Evolutionary conservation across 148 eudicot genomes (phyloP), one percentile per base, ranked within the genome.

Genomic region (Rhododendron vialii): DNA sequence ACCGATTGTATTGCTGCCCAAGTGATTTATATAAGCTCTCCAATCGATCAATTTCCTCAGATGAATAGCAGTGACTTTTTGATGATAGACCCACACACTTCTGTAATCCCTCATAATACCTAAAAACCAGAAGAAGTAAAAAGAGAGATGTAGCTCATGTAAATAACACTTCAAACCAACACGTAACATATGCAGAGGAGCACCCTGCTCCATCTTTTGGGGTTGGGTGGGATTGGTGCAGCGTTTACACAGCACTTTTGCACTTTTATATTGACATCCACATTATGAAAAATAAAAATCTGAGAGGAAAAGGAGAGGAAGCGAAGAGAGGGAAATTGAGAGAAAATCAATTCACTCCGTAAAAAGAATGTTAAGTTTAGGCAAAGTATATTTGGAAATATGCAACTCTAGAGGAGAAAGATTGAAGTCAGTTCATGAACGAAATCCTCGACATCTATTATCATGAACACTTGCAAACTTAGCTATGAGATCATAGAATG

Each of bases 41-140:
- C 88, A 98, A 89, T 86, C 89, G 88, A 86, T 91, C 95, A 85
- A 92, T 88, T 83, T 93, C 92, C 83, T 93, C 93, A 84, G 95
- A 81, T 67, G 98, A 91, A 90, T 95, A 94, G 71, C 88, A 85
- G 14, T 90, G 90, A 76, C 83, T 92, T 80, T 92, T 94, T 79
- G 94, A 90, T 90, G 89, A 87, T 51, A 98, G 90, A 26, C 98
- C 98, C 74, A 93, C 85, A 87, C 99, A 98, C 91, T 88, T 95
- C 86, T 98, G 99, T 88, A 98, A 88, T 57, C 98, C 99, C 91
- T 98, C 98, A 89, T 95, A 95, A 84, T 98, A 98, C 84, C 99
- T 98, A 87, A 24, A 17, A 63, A 80, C 82, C 24, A 86, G 36
- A 78, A 86, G 35, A 78, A 84, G 11, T 12, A n/a, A 53, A 35